Conservation (phyloP, 108 stramenopile species). For the Cyclostephanos tholiformis region DNA sequence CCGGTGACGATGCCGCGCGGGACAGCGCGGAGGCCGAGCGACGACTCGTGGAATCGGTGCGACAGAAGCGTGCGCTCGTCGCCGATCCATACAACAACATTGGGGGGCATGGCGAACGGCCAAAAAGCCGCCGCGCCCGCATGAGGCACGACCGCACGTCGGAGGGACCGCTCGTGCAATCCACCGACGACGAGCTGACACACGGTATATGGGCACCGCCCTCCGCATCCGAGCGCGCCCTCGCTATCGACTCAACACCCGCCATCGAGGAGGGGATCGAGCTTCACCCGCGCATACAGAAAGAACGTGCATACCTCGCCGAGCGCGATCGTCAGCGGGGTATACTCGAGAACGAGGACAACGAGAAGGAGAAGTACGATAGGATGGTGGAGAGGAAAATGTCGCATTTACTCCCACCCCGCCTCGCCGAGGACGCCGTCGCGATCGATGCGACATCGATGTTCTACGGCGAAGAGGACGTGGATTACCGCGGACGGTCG, state of each 20-base stretch:
- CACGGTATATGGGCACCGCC: conserved; percentile 89
- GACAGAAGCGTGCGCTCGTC: conserved; percentile 12
- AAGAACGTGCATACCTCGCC: conserved; percentile 72
- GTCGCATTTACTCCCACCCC: conserved; percentile 93
- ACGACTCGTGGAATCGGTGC: neutral
- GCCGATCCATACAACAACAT: conserved; percentile 1
- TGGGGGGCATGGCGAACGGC: conserved; percentile 19
- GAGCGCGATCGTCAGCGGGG: conserved; percentile 75
- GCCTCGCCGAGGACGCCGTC: conserved; percentile 72
- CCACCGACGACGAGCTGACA: conserved; percentile 73
- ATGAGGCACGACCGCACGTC: conserved; percentile 30
- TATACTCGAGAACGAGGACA: conserved; percentile 52
- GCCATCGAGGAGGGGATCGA: conserved; percentile 63
- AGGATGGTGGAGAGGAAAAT: conserved; percentile 92
- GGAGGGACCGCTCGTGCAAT: conserved; percentile 70
- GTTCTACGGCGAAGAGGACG: conserved; percentile 89
- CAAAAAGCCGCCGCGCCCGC: conserved; percentile 41
- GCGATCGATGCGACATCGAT: conserved; percentile 69
- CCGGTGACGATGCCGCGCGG: neutral
- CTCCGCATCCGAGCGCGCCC: conserved; percentile 59
- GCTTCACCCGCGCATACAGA: conserved; percentile 59
- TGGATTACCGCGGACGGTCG: conserved; percentile 93
- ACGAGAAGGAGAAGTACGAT: conserved; percentile 60
- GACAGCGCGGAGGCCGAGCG: neutral
- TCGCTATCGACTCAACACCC: conserved; percentile 56